Evolutionary conservation across 768 basidiomycete genomes (phyloP).

Genomic region (Tremella yokohamensis): DNA sequence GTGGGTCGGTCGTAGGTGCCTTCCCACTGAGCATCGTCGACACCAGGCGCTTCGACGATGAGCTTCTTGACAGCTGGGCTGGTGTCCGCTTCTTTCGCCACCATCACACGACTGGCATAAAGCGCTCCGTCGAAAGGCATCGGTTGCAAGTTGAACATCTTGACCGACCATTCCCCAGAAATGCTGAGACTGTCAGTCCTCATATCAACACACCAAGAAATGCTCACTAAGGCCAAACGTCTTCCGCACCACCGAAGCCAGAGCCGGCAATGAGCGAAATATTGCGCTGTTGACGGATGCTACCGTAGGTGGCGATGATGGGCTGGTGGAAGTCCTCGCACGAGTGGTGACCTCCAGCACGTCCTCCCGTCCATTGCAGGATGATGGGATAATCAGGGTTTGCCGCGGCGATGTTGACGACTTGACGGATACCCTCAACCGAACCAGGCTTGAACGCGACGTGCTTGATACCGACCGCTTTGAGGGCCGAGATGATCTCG

Average conservation of each 20-base stretch:
- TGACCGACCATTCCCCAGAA: conserved; percentile 88
- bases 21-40: conserved; percentile 80
- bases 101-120: conserved; percentile 96
- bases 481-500: conserved; percentile 85
- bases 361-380: conserved; percentile 98
- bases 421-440: conserved; percentile 94
- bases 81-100: conserved; percentile 96
- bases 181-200: conserved; percentile 53
- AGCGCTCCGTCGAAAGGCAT: conserved; percentile 99
- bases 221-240: conserved; percentile 80
- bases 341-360: conserved; percentile 96
- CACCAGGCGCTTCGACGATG: conserved; percentile 90
- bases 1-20: conserved; percentile 90
- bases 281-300: conserved; percentile 84
- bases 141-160: conserved; percentile 74
- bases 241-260: conserved; percentile 85
- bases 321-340: conserved; percentile 99
- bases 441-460: conserved; percentile 98
- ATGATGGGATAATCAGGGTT: conserved; percentile 97
- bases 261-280: conserved; percentile 88
- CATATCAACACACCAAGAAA: background rate
- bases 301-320: conserved; percentile 78
- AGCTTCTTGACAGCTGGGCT: conserved; percentile 91
- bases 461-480: conserved; percentile 83
- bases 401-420: conserved; percentile 87